Evolutionary conservation across 2,329 filamentous ascomycete species (phyloP).

Genomic region (Grosmannia clavigera): DNA sequence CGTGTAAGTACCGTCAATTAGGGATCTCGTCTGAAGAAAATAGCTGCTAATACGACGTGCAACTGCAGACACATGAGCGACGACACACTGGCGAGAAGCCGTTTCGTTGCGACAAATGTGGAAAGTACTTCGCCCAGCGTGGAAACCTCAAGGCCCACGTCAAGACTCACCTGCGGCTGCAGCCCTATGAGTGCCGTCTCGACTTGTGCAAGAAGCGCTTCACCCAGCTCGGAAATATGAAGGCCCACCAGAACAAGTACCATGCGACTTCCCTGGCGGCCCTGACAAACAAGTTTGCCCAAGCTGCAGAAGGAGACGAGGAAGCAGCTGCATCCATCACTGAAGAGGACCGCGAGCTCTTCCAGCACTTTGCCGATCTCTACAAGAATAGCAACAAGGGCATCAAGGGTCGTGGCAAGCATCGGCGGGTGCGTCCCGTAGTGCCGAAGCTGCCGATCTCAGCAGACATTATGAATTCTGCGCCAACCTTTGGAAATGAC

Average conservation of each 20-base stretch:
- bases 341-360: constrained; percentile 55
- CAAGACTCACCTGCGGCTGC: constrained; percentile 64
- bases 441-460: constrained; percentile 16
- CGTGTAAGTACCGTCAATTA: constrained; percentile 42
- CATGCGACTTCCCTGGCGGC: constrained; percentile 61
- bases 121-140: constrained; percentile 71
- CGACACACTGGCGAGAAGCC: constrained; percentile 81
- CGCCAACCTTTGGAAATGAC: neutral
- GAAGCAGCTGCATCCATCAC: constrained; percentile 37
- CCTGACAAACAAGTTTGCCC: constrained; percentile 59
- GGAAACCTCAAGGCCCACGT: constrained; percentile 78
- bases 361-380: constrained; percentile 68
- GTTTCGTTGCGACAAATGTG: constrained; percentile 67
- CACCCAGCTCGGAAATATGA: constrained; percentile 83
- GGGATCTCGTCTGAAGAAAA: neutral
- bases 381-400: constrained; percentile 99
- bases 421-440: constrained; percentile 46
- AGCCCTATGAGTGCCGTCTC: constrained; percentile 69
- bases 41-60: neutral
- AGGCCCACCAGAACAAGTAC: constrained; percentile 93
- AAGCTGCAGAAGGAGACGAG: constrained; percentile 44
- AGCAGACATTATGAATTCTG: constrained; percentile 6
- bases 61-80: constrained; percentile 62
- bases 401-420: constrained; percentile 89
- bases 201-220: constrained; percentile 81